phyloP scores from a whole-genome alignment of 257 asterid genomes.

The Solanum appendiculatum region DNA sequence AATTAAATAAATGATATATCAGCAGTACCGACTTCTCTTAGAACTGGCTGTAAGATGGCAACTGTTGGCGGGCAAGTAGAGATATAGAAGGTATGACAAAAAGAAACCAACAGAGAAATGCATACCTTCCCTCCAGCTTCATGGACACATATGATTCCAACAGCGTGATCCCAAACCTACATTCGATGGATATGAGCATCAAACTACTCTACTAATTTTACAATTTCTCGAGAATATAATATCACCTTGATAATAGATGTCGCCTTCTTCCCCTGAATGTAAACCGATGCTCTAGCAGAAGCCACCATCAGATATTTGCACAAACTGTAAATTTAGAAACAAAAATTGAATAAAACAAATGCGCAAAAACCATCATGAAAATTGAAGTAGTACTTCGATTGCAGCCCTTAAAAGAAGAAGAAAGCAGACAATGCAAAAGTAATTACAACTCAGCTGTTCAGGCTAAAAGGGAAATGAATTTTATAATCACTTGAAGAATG shows the following conservation, averaged over 20 bases:
- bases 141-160: constrained; percentile 71
- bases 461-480: not conserved
- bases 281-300: constrained; percentile 79
- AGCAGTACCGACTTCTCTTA: not conserved
- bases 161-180: constrained; percentile 97
- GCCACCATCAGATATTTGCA: constrained; percentile 93
- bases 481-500: not conserved
- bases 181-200: constrained; percentile 9
- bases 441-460: not conserved
- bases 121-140: constrained; percentile 96
- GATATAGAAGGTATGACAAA: not conserved
- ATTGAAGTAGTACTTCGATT: not conserved
- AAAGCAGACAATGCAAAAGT: not conserved
- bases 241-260: not conserved
- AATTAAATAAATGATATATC: not conserved
- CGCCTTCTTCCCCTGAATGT: constrained; percentile 41
- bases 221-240: not conserved
- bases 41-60: not conserved
- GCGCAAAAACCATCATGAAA: not conserved
- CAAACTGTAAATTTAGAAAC: constrained; percentile 31
- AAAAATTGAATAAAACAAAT: not conserved
- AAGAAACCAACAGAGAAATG: not conserved
- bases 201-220: constrained; percentile 2
- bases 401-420: not conserved
- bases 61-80: not conserved